Evolutionary conservation across 495 filamentous ascomycete species (phyloP).

Genomic region (Penicillium verhagenii): DNA sequence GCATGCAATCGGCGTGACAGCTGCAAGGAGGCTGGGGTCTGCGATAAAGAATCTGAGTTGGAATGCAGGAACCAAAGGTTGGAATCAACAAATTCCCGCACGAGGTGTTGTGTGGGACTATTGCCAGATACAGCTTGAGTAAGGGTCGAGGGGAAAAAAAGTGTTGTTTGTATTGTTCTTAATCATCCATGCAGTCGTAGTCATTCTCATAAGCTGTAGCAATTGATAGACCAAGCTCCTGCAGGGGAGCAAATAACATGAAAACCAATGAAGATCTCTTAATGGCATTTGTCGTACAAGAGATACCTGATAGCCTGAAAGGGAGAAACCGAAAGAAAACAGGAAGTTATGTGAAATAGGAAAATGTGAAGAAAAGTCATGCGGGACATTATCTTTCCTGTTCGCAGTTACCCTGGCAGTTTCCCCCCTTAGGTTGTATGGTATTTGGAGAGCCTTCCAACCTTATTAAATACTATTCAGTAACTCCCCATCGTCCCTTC

Average conservation of each 20-base stretch:
- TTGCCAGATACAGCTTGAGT: not conserved
- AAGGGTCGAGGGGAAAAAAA: not conserved
- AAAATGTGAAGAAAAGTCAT: too few species aligned
- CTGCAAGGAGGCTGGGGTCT: constrained; percentile 16
- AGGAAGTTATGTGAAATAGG: not conserved
- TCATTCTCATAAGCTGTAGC: too few species aligned
- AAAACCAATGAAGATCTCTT: not conserved
- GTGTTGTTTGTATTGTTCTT: too few species aligned
- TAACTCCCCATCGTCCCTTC: not conserved
- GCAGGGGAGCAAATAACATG: not conserved
- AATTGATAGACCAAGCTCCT: not conserved
- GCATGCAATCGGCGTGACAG: constrained; percentile 22
- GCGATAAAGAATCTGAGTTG: constrained; percentile 20
- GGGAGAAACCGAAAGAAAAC: not conserved
- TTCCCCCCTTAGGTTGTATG: not conserved
- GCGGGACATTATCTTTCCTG: not conserved
- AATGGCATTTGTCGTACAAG: not conserved
- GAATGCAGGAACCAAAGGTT: constrained; percentile 17
- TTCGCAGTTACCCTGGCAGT: constrained; percentile 14
- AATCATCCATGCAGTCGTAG: too few species aligned
- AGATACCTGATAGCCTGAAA: not conserved
- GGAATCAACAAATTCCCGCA: constrained; percentile 2
- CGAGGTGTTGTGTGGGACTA: not conserved
- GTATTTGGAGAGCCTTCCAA: not conserved
- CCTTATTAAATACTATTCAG: not conserved